phyloP scores from a whole-genome alignment of 768 basidiomycete genomes.

The Suillus fuscotomentosus region DNA sequence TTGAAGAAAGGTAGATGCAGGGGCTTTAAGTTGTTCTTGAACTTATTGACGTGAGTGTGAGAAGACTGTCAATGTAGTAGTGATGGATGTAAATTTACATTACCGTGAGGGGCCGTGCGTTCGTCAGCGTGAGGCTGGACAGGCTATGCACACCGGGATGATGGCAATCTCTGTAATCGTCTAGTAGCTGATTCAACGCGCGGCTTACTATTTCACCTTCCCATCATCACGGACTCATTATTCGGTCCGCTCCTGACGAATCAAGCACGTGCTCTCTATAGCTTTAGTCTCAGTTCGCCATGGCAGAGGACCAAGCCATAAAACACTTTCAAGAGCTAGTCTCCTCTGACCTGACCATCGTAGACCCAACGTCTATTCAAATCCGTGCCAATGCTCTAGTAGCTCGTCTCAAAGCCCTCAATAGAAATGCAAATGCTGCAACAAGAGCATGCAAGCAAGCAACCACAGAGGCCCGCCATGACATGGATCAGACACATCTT shows the following conservation, averaged over 20 bases:
- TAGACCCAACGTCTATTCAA: slow-evolving; percentile 43
- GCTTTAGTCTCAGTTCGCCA: slow-evolving; percentile 9
- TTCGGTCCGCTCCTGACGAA: slow-evolving; percentile 4
- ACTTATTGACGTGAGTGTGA: slow-evolving; percentile 29
- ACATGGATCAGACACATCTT: slow-evolving; percentile 90
- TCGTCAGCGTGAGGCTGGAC: slow-evolving; percentile 14
- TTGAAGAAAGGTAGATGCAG: slow-evolving; percentile 11
- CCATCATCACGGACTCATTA: slow-evolving; percentile 8
- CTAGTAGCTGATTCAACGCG: slow-evolving; percentile 1
- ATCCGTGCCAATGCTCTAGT: slow-evolving; percentile 75
- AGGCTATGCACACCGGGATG: background rate
- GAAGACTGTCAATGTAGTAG: slow-evolving; percentile 1
- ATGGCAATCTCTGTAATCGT: slow-evolving; percentile 2
- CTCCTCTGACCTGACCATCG: slow-evolving; percentile 45
- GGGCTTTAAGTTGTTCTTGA: slow-evolving; percentile 11
- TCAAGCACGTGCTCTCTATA: slow-evolving; percentile 3
- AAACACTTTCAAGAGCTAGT: slow-evolving; percentile 65
- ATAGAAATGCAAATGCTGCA: slow-evolving; percentile 69
- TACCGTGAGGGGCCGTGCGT: slow-evolving; percentile 4
- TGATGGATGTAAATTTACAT: slow-evolving; percentile 8
- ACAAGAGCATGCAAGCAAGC: slow-evolving; percentile 73
- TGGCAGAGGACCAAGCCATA: slow-evolving; percentile 50
- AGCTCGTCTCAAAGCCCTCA: slow-evolving; percentile 74
- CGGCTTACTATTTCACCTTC: background rate
- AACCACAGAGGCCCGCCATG: slow-evolving; percentile 70